Conservation (phyloP, 352 stramenopile genomes). For the Pythium graminicola region DNA sequence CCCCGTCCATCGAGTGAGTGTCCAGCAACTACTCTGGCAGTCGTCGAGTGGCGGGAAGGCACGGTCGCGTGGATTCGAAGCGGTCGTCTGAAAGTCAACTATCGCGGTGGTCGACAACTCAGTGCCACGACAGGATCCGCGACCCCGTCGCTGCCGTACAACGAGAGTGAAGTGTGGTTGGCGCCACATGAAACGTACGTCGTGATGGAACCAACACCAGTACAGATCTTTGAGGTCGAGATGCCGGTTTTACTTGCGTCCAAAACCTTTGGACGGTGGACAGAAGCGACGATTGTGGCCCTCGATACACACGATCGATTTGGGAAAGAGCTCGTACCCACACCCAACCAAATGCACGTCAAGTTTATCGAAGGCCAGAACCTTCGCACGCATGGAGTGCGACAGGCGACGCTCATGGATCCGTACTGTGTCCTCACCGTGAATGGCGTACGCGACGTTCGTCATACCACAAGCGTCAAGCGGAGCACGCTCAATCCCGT, state of each 20-base stretch:
- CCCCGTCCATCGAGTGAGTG: too few relatives aligned
- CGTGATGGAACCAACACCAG: conserved; percentile 40
- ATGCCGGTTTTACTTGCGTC: conserved; percentile 48
- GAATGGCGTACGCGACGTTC: conserved; percentile 19
- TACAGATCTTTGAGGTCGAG: conserved; percentile 42
- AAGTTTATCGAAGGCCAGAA: conserved; percentile 45
- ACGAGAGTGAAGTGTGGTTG: conserved; percentile 40
- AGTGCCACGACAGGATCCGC: not conserved
- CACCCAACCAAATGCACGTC: conserved; percentile 54
- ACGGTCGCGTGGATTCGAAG: conserved; percentile 54
- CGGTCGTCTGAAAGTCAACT: conserved; percentile 53
- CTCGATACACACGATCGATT: conserved; percentile 41
- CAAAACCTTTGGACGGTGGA: conserved; percentile 42
- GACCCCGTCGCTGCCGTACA: conserved; percentile 1
- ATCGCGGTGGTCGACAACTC: conserved; percentile 36
- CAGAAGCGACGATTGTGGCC: conserved; percentile 34
- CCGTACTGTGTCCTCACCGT: conserved; percentile 48
- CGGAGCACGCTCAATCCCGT: conserved; percentile 30
- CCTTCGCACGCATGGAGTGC: conserved; percentile 27
- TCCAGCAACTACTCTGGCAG: too few relatives aligned
- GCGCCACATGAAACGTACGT: conserved; percentile 33
- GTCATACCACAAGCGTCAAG: conserved; percentile 37
- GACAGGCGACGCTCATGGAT: conserved; percentile 33
- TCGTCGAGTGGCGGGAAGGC: conserved; percentile 48
- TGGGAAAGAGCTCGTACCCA: conserved; percentile 27